Evolutionary conservation across 1,139 yeast species (phyloP), one percentile per base, ranked within the genome.

Genomic region (Yamadazyma membranifaciens): DNA sequence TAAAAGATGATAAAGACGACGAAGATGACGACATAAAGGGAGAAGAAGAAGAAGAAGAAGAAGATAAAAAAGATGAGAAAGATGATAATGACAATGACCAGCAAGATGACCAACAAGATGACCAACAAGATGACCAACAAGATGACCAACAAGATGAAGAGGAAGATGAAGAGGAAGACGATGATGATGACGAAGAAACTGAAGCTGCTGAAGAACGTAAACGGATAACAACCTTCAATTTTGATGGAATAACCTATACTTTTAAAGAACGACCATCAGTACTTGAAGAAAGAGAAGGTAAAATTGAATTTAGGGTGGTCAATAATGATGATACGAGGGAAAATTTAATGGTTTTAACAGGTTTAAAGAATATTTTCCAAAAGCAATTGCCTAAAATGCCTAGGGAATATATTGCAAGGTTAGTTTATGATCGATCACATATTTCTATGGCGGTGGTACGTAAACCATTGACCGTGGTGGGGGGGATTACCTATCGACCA

Each of bases 361-460:
- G 99, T 1, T 67, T 92, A 45, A 92, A 94, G 64, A 92, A 92
- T 62, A 92, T 92, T 54, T 92, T 94, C 62, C 98, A 92, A 62
- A 91, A 91, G 56, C 99, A 92, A 63, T 74, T 92, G 50, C 99
- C 99, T 3, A 92, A 92, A 62, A 92, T 92, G 99, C 99, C 99
- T 27, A 78, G 94, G 46, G 98, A 94, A 58, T 92, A 94, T 63
- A 92, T 92, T 57, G 89, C 97, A 3, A 70, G 98, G 50, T 74
- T 92, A 51, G 98, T 92, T 3, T 92, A 89, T 58, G 99, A 94
- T 61, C 69, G 97, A 50, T 84, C 94, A 31, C 99, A 92, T 65
- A 69, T 94, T 34, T 89, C 97, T 0, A 88, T 92, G 79, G 98
- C 98, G 1, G 96, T 94, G 40, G 92, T 92, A 14, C 73, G 96